These are phyloP conservation scores for Populus hybrid DNA, from an alignment of 441 rosid species.

Conservation along the genomic window DNA sequence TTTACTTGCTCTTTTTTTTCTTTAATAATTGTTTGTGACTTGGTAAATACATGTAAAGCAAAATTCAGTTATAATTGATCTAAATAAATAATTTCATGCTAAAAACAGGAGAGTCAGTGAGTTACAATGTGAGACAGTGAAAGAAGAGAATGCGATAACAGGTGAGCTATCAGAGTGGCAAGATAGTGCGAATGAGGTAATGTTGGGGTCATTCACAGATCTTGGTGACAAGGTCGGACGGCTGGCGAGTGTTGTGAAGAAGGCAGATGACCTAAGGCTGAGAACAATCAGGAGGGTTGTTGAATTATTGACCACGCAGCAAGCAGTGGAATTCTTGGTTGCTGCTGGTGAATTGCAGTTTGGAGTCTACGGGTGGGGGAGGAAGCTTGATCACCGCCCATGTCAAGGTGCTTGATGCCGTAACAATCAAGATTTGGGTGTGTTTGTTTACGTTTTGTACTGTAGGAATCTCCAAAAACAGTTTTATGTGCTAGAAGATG, in stretches of 20 bases:
- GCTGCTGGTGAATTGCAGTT: slow-evolving; percentile 73
- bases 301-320: slow-evolving; percentile 59
- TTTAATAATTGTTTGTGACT: not conserved
- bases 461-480: no score
- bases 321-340: slow-evolving; percentile 65
- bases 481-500: no score
- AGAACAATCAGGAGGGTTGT: slow-evolving; percentile 49
- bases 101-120: slow-evolving; percentile 69
- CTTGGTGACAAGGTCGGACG: slow-evolving; percentile 41
- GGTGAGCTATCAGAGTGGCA: slow-evolving; percentile 81
- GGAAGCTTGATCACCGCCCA: slow-evolving; percentile 42
- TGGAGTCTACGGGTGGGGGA: slow-evolving; percentile 71
- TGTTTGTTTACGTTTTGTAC: not conserved
- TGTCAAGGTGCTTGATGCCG: not conserved
- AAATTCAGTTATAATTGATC: no score
- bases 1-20: not conserved
- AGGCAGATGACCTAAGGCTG: slow-evolving; percentile 70
- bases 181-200: slow-evolving; percentile 51
- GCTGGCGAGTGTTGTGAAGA: slow-evolving; percentile 44
- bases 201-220: slow-evolving; percentile 23
- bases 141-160: slow-evolving; percentile 70
- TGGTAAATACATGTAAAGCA: no score
- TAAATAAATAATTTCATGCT: not conserved
- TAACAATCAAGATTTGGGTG: not conserved
- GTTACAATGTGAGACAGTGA: slow-evolving; percentile 85